Base-by-base conservation (phyloP, 2,329 filamentous ascomycete species). In the Mariannaea sp. region DNA sequence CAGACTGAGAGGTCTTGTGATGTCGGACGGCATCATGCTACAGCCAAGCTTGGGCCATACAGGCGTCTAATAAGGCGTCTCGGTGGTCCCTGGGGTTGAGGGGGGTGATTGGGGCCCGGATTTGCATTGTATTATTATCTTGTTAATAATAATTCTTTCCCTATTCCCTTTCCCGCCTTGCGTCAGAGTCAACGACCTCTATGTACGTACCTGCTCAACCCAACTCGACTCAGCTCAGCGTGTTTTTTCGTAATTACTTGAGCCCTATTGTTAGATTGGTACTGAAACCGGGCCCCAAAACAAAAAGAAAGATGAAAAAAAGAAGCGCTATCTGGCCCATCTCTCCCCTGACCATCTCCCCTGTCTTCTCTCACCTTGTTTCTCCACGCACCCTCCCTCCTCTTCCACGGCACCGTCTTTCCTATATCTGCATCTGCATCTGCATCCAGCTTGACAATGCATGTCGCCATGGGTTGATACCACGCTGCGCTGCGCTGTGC, bases 241-340 rank as follows among this genome's bases (percentile, higher is more conserved):
- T 36, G 49, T 45, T 46, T 45, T 35, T 52, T 38, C n/a, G n/a
- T n/a, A n/a, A n/a, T 4, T 45, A 29, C 30, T 33, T 33, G 32
- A 14, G n/a, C 22, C 43, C 33, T 36, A 33, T 39, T 29, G 44
- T 36, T 30, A 41, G 42, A 41, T 24, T 27, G 35, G 30, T 36
- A 40, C 49, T 52, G 49, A 52, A 52, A 46, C 49, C 42, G 30
- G 35, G 35, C 5, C n/a, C 35, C 49, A 46, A 52, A 52, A 46
- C 49, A 46, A 47, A 53, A 53, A n/a, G n/a, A n/a, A n/a, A n/a
- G n/a, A n/a, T n/a, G n/a, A n/a, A n/a, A n/a, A n/a, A n/a, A n/a
- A n/a, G n/a, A 43, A 42, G 32, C 38, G 12, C 49, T 16, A 22
- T 46, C 33, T 36, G 36, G 43, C 49, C 48, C 44, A 40, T 53